Evolutionary conservation across 805 yeast species (phyloP), one percentile per base, ranked within the genome.

Genomic region (Suhomyces sp.): DNA sequence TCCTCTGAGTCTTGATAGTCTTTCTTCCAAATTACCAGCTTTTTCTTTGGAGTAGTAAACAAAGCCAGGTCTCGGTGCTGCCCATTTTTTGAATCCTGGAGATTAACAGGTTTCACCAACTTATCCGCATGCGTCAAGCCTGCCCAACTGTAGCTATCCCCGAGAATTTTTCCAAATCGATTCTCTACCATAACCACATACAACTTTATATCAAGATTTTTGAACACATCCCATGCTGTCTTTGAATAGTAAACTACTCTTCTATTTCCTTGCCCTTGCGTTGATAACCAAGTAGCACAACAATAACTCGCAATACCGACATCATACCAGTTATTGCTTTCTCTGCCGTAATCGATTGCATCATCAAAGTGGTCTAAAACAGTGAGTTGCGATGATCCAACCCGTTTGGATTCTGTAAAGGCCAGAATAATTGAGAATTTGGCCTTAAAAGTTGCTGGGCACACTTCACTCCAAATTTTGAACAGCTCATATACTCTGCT

Each of bases 291-390:
- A 16, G 47, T 34, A 7, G 68, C 74, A 50, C 78, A 72, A 13
- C 67, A 53, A 34, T 68, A 66, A 38, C 63, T 56, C 6, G 62
- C 60, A 32, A 64, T 38, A 2, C 71, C 76, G 5, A 58, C 59
- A 31, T 72, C 76, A 18, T 59, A 52, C 45, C 59, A 50, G 13
- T 56, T 46, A 8, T 57, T 55, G 23, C 49, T 39, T n/a, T 42
- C 41, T 5, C 51, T 47, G 1, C 74, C 69, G 4, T 40, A 33
- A n/a, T 62, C 67, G n/a, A 72, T 57, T 0, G 77, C 70, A 16
- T 57, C 65, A 34, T 72, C 75, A 44, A 66, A 75, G 12, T 53
- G 41, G 39, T 74, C 79, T 6, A 75, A 46, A 3, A 65, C 54
- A 15, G 58, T 65, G 14, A 75, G 44, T 13, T 62, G 60, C 4